Conservation (phyloP, 108 stramenopile species). For the Skeletonema tropicum region DNA sequence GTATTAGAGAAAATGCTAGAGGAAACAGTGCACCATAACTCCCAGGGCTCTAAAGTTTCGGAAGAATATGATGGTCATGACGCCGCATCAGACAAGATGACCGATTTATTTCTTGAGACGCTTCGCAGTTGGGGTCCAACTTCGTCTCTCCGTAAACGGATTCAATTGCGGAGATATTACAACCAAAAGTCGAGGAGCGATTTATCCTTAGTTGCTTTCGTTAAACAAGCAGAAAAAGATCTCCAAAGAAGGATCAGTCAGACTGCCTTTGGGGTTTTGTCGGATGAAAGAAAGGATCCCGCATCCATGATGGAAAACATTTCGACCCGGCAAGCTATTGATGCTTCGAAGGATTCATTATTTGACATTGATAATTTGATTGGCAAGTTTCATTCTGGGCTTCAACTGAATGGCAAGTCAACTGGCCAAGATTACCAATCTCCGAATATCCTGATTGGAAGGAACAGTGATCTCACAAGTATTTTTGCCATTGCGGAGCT, state of each 20-base stretch:
- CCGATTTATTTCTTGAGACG: slow-evolving; percentile 67
- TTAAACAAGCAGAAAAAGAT: slow-evolving; percentile 41
- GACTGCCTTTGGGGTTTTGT: slow-evolving; percentile 46
- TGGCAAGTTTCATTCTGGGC: slow-evolving; percentile 11
- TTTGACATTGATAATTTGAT: slow-evolving; percentile 39
- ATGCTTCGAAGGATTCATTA: slow-evolving; percentile 41
- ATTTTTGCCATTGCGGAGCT: slow-evolving; percentile 64
- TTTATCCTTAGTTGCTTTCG: slow-evolving; percentile 10
- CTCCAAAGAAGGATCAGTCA: slow-evolving; percentile 48
- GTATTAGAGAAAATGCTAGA: slow-evolving; percentile 63
- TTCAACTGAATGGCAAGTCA: slow-evolving; percentile 6
- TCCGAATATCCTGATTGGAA: slow-evolving; percentile 27
- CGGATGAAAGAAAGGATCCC: slow-evolving; percentile 12
- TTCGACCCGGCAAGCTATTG: slow-evolving; percentile 35
- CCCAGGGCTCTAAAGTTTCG: neutral
- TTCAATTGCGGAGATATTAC: slow-evolving; percentile 57
- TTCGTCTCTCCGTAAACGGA: slow-evolving; percentile 64
- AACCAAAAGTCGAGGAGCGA: slow-evolving; percentile 26
- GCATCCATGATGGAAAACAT: neutral
- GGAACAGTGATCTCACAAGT: slow-evolving; percentile 11
- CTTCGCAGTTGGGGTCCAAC: slow-evolving; percentile 79
- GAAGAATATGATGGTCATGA: neutral
- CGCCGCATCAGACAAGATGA: slow-evolving; percentile 39
- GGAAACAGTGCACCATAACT: slow-evolving; percentile 46
- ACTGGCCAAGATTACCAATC: neutral